phyloP scores from a whole-genome alignment of 345 rosid genomes.

The Eucalyptus curtisii region DNA sequence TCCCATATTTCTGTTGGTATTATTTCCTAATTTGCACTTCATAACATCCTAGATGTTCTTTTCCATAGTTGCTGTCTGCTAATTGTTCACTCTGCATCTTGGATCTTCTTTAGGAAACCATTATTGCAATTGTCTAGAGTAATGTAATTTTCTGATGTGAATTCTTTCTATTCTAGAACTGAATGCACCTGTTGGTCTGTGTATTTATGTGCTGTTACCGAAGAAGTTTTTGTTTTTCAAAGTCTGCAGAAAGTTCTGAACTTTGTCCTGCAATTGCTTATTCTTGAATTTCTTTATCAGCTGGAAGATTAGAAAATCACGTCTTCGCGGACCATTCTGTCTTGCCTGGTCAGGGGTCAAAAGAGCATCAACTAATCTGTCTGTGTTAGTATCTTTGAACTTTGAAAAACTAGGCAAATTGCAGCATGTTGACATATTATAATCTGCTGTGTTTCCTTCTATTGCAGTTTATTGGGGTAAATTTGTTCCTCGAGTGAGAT shows the following conservation, averaged over 20 bases:
- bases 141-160: not conserved
- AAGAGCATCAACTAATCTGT: not conserved
- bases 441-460: not conserved
- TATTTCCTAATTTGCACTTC: not conserved
- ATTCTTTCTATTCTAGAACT: not conserved
- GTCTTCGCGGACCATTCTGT: not conserved
- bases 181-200: not conserved
- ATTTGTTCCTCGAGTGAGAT: not conserved
- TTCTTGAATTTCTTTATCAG: not conserved
- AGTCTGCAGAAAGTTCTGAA: not conserved
- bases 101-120: not conserved
- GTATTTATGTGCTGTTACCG: not conserved
- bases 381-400: not conserved
- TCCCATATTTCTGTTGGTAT: not conserved
- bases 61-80: not conserved
- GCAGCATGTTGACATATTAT: not conserved
- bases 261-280: not conserved
- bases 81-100: not conserved
- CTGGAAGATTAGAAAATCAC: not conserved
- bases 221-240: not conserved
- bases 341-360: not conserved
- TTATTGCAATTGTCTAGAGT: not conserved
- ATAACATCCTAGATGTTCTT: not conserved
- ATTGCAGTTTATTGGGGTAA: not conserved
- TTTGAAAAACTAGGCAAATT: not conserved